These are phyloP conservation scores for Ophioceras dolichostomum DNA, from an alignment of 2,329 filamentous ascomycete species.

Conservation along the genomic window DNA sequence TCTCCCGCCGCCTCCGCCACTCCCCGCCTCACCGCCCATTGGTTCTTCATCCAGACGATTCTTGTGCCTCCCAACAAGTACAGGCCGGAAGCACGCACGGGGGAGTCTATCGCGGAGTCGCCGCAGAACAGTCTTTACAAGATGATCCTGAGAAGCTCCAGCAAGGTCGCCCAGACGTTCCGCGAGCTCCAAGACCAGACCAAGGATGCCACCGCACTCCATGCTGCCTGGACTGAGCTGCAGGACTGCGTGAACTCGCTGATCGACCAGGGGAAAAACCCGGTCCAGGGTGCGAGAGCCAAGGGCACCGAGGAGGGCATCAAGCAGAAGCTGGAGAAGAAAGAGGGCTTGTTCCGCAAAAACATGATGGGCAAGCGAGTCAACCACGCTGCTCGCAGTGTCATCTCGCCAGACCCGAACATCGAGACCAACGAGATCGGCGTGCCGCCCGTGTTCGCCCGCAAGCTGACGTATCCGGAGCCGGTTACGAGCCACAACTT, in stretches of 20 bases:
- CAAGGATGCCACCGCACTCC: slow-evolving; percentile 62
- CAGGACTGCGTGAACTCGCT: slow-evolving; percentile 89
- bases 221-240: slow-evolving; percentile 69
- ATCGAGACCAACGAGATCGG: slow-evolving; percentile 99
- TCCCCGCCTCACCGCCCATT: slow-evolving; percentile 64
- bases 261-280: slow-evolving; percentile 81
- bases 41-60: slow-evolving; percentile 86
- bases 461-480: slow-evolving; percentile 91
- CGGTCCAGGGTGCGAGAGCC: slow-evolving; percentile 64
- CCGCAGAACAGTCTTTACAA: slow-evolving; percentile 85
- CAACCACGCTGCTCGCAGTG: slow-evolving; percentile 93
- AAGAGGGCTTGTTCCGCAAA: slow-evolving; percentile 94
- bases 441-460: slow-evolving; percentile 94
- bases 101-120: slow-evolving; percentile 72
- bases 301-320: slow-evolving; percentile 76
- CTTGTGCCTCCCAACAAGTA: slow-evolving; percentile 88
- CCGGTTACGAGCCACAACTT: slow-evolving; percentile 97
- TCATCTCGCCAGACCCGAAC: slow-evolving; percentile 96
- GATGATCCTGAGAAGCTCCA: slow-evolving; percentile 64
- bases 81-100: slow-evolving; percentile 74
- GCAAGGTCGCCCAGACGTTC: slow-evolving; percentile 61
- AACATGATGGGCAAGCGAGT: slow-evolving; percentile 99
- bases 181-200: slow-evolving; percentile 40
- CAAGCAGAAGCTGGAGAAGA: slow-evolving; percentile 97
- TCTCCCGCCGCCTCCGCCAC: slow-evolving; percentile 39